Evolutionary conservation across 1,284 basidiomycete genomes (phyloP).

Genomic region (Ganoderma boninense): DNA sequence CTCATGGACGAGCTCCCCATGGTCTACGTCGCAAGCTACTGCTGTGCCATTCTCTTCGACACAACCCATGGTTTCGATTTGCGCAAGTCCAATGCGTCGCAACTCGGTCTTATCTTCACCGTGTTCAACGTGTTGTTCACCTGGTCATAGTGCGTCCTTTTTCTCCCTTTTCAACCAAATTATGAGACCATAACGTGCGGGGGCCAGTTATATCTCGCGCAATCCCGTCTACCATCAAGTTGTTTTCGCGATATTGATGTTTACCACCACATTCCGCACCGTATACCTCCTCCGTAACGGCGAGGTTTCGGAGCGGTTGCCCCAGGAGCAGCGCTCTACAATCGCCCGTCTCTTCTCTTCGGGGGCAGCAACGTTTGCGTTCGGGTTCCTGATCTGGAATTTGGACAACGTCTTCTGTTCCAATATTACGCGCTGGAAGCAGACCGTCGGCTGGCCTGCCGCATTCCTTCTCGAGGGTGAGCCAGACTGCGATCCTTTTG

Average conservation of each 20-base stretch:
- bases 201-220: constrained; percentile 57
- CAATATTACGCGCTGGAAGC: constrained; percentile 61
- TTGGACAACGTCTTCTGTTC: constrained; percentile 75
- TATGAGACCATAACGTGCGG: constrained; percentile 5
- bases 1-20: constrained; percentile 77
- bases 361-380: constrained; percentile 58
- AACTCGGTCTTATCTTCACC: constrained; percentile 51
- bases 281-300: constrained; percentile 58
- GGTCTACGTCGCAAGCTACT: constrained; percentile 67
- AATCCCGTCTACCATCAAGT: constrained; percentile 76
- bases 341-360: constrained; percentile 54
- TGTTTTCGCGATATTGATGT: constrained; percentile 63
- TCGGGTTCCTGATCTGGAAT: constrained; percentile 75
- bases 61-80: constrained; percentile 57
- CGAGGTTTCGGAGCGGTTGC: constrained; percentile 50
- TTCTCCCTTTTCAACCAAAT: not conserved
- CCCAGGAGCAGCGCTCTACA: constrained; percentile 48
- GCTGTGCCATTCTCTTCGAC: constrained; percentile 64
- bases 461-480: constrained; percentile 72
- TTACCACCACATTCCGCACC: constrained; percentile 54
- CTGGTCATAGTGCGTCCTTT: constrained; percentile 64
- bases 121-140: constrained; percentile 66
- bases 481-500: constrained; percentile 12
- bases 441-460: constrained; percentile 63
- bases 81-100: constrained; percentile 44